Conservation (phyloP, 129 eudicot genomes). For the Cynara cardunculus region DNA sequence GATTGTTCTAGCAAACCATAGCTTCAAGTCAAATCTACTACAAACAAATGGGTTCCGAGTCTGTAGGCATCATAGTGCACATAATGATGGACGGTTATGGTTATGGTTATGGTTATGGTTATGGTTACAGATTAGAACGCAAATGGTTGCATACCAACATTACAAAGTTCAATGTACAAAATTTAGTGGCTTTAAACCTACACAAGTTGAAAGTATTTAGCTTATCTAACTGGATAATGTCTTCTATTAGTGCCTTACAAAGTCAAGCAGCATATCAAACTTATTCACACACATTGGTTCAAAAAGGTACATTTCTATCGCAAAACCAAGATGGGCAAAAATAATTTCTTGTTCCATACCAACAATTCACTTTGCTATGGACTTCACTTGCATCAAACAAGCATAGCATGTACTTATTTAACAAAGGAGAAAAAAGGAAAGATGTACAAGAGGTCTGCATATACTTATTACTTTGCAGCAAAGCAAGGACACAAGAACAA, state of each 20-base stretch:
- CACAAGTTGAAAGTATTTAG: neutral
- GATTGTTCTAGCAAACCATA: neutral
- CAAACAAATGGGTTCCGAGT: neutral
- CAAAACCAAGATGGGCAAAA: constrained; percentile 4
- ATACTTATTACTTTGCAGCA: constrained; percentile 31
- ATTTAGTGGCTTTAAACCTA: neutral
- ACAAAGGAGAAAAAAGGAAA: neutral
- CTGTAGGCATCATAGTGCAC: neutral
- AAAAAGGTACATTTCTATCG: neutral
- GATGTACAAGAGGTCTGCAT: constrained; percentile 16
- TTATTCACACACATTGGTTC: neutral
- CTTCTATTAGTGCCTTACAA: neutral
- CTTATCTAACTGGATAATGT: neutral
- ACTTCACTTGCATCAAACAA: constrained; percentile 36
- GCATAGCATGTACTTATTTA: constrained; percentile 38
- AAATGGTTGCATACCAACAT: neutral
- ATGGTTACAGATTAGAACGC: neutral
- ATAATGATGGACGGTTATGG: neutral
- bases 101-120: neutral
- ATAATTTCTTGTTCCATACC: neutral
- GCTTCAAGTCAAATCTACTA: neutral
- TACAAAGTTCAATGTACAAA: neutral
- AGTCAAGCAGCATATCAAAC: neutral
- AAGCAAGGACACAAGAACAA: constrained; percentile 19
- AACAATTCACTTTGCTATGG: constrained; percentile 20